Conservation (phyloP, 164 flowering plant genomes). For the Chloranthus sessilifolius region DNA sequence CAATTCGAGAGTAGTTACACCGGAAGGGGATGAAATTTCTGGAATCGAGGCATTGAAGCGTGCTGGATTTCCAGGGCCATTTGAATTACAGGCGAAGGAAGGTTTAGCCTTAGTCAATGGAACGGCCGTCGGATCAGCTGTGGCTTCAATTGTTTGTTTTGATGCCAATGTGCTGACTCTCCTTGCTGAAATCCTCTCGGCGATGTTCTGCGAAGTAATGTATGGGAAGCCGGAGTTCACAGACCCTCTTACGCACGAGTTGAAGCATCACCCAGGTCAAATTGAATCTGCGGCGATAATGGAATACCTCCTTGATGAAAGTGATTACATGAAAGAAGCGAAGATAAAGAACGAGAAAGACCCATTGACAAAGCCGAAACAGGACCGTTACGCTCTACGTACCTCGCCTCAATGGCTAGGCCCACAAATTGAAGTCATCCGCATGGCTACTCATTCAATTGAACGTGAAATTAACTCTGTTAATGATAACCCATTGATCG, state of each 20-base stretch:
- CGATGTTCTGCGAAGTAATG: constrained; percentile 22
- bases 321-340: constrained; percentile 28
- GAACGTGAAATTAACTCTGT: constrained; percentile 32
- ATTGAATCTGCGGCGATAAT: constrained; percentile 26
- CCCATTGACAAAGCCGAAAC: constrained; percentile 37
- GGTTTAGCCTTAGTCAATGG: constrained; percentile 26
- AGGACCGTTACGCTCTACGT: constrained; percentile 32
- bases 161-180: constrained; percentile 24
- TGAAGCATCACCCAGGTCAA: constrained; percentile 30
- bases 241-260: constrained; percentile 21
- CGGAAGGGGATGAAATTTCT: constrained; percentile 22
- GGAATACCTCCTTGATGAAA: constrained; percentile 28
- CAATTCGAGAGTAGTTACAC: constrained; percentile 20
- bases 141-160: constrained; percentile 25
- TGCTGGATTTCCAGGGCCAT: constrained; percentile 25
- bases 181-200: constrained; percentile 24
- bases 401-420: constrained; percentile 28
- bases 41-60: constrained; percentile 28
- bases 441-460: constrained; percentile 30
- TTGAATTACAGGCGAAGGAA: constrained; percentile 30
- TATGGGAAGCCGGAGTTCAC: constrained; percentile 21
- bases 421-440: constrained; percentile 34
- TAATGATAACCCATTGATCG: constrained; percentile 24
- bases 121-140: constrained; percentile 26
- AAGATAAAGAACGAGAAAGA: constrained; percentile 23